Base-by-base conservation (phyloP, 352 stramenopile genomes). In the Elongisporangium senticosum region DNA sequence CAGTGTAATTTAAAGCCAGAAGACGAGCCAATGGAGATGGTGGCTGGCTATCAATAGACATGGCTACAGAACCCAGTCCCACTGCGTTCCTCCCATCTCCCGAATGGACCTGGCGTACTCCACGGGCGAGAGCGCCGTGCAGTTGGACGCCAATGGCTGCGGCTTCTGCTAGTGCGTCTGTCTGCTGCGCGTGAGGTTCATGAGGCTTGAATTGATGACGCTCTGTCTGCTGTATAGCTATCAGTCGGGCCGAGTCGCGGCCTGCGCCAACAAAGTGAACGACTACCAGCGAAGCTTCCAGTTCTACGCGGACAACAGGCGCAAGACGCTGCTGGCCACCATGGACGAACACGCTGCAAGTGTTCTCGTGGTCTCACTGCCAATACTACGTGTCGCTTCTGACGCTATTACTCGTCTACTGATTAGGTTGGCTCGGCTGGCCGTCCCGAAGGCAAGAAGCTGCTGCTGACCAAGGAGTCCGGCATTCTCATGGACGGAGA, bases 211-310 rank as follows among this genome's bases (percentile, higher is more conserved):
- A 20, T 28, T 20, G 58, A n/a, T 21, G 26, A 23, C 7, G 17
- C 21, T n/a, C 10, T 22, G 21, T 21, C 17, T 21, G 7, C 6
- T 52, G 6, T 53, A n/a, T n/a, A 74, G 82, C 61, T 93, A 93
- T 58, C 58, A 72, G 20, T 87, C 78, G 11, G 79, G 83, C 0
- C 74, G 79, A 51, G 73, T 92, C 17, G 81, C 83, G 15, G 81
- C 75, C 21, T 90, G 81, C 53, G 68, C 79, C n/a, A 90, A 81
- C 68, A 85, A 78, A 53, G 77, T 90, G 39, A 93, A 75, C 55
- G 66, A 68, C 17, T 86, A 86, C 50, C 83, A 90, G 61, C 59
- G 69, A 13, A 69, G 63, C 26, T 85, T 81, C 53, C 77, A 87
- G 62, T 89, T 88, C 53, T 91, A 88, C 43, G 75, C 79, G 62